phyloP scores from a whole-genome alignment of 352 stramenopile species.

The Phytophthora pistaciae region DNA sequence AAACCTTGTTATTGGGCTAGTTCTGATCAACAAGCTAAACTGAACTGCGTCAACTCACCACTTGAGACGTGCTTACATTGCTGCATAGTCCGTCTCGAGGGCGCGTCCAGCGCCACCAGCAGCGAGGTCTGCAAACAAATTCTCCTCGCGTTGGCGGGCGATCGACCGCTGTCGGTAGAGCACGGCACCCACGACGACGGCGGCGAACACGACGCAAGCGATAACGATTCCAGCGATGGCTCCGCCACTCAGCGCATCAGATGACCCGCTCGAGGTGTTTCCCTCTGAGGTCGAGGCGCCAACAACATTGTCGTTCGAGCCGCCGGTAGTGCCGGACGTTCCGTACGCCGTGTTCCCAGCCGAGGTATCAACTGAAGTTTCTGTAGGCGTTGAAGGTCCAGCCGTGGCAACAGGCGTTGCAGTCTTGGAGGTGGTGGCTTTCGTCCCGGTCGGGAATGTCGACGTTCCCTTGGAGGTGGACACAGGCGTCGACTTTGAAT shows the following conservation, averaged over 20 bases:
- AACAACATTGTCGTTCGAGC: background rate
- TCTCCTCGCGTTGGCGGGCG: constrained; percentile 33
- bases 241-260: constrained; percentile 10
- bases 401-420: constrained; percentile 1
- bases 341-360: constrained; percentile 8
- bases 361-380: background rate
- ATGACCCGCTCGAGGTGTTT: constrained; percentile 4
- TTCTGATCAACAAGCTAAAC: background rate
- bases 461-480: background rate
- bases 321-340: background rate
- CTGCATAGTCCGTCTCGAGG: constrained; percentile 34
- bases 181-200: constrained; percentile 24
- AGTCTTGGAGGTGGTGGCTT: constrained; percentile 6
- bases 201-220: constrained; percentile 20
- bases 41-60: background rate
- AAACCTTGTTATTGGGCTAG: background rate
- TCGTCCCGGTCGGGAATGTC: constrained; percentile 8
- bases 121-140: constrained; percentile 31
- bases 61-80: constrained; percentile 20
- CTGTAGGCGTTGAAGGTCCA: background rate
- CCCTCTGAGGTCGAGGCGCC: constrained; percentile 11
- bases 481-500: constrained; percentile 13
- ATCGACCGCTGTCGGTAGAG: constrained; percentile 23
- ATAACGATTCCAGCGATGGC: constrained; percentile 31
- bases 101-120: constrained; percentile 16